Base-by-base conservation (phyloP, 768 basidiomycete genomes). In the Steccherinum ochraceum region DNA sequence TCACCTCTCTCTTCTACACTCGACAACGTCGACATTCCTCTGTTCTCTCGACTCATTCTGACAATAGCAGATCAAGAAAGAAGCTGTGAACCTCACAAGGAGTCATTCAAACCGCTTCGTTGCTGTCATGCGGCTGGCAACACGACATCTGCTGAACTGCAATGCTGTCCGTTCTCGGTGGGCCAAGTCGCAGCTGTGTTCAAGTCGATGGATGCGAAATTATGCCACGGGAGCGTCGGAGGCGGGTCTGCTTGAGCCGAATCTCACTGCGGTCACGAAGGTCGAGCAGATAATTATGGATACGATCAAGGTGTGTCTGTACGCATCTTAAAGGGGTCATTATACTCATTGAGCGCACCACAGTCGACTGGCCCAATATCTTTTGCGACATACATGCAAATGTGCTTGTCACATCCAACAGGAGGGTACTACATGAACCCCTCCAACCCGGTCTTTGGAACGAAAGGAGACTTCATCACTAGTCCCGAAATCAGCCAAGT, bases 401-500 rank as follows among this genome's bases (percentile, higher is more conserved):
- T 89, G 57, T 94, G 92, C 57, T 79, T 98, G 3, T 78, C 84
- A 0, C 94, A 97, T 69, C 93, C 94, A 1, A 86, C 79, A 0
- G 73, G 91, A 49, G 96, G 96, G 1, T 99, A 98, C 69, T 98
- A 98, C 72, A 90, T 87, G 73, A 86, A 83, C 30, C 68, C 79
- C 0, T 60, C 73, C 12, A 76, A 89, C 51, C 74, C 80, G 40
- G 85, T 98, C 2, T 91, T 99, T 60, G 96, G 96, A 12, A 56
- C 80, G 0, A 73, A 76, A 40, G 96, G 96, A 4, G 96, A 99
- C 71, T 99, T 98, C 62, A 86, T 89, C 19, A 99, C 96, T 11
- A 93, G 89, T 58, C 96, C 95, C 1, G 96, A 99, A 66, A 97
- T 99, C 48, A 89, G 83, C 59, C 93, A 97, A 64, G 81, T 90